A percentile compares a stretch with the other conserved stretches of the same genome.
Evolutionary conservation across 1,284 basidiomycete species (phyloP).

Genomic region (Puccinia novopanici): DNA sequence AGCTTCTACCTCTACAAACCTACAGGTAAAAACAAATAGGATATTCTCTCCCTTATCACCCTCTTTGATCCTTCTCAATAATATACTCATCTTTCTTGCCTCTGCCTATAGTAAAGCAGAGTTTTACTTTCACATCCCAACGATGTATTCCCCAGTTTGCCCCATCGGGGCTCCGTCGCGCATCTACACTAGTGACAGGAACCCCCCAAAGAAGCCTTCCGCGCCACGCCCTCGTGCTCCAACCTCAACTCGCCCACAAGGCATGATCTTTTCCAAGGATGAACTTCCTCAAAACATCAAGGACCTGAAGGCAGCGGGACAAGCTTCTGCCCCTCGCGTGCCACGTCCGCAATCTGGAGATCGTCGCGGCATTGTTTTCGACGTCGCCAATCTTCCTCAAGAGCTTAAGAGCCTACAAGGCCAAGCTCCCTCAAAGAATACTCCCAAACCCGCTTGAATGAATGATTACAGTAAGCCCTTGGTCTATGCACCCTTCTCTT

Average conservation of each 20-base stretch:
- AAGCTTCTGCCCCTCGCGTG: not conserved
- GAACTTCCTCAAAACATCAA: conserved; percentile 3
- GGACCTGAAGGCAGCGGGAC: not conserved
- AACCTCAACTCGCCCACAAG: not conserved
- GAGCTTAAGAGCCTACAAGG: not conserved
- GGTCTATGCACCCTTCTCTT: not conserved
- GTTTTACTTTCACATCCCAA: not conserved
- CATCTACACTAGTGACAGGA: not conserved
- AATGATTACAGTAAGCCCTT: not conserved
- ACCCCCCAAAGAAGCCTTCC: not conserved
- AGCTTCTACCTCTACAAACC: not conserved
- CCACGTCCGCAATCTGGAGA: not conserved
- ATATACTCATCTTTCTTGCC: not conserved
- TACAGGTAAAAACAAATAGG: not conserved
- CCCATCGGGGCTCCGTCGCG: not conserved
- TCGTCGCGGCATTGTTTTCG: not conserved
- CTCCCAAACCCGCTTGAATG: not conserved
- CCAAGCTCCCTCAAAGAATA: not conserved
- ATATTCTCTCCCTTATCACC: not conserved
- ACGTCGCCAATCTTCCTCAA: conserved; percentile 3
- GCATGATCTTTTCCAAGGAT: not conserved
- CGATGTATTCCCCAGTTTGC: not conserved
- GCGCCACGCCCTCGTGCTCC: not conserved
- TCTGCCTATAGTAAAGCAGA: not conserved
- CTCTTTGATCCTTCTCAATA: not conserved